A percentile compares a stretch with the other conserved stretches of the same genome.
Conservation (phyloP, 148 eudicot genomes). For the Silene uniflora region DNA sequence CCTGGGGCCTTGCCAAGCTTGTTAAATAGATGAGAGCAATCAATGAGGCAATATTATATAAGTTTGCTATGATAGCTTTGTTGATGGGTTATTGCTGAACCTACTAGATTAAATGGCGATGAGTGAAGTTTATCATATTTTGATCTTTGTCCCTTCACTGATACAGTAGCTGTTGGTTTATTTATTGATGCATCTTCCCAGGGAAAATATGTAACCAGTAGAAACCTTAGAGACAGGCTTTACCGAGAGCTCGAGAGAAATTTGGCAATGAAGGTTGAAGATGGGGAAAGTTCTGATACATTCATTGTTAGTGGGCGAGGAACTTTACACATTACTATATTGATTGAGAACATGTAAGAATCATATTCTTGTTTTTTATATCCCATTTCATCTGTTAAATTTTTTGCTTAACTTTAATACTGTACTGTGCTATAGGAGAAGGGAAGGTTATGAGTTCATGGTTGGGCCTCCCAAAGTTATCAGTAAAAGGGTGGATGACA, state of each 20-base stretch:
- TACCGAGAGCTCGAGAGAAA: constrained; percentile 92
- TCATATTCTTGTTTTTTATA: neutral
- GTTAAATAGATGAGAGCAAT: neutral
- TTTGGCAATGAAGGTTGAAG: constrained; percentile 99
- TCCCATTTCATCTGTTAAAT: neutral
- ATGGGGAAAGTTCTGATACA: constrained; percentile 95
- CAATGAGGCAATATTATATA: neutral
- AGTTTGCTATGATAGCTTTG: neutral
- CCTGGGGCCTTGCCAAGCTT: neutral
- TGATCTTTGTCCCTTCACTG: constrained; percentile 1
- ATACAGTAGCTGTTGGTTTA: neutral
- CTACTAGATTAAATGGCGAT: neutral
- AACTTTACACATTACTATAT: constrained; percentile 88
- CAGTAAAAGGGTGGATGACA: constrained; percentile 71
- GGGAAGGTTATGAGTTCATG: constrained; percentile 98
- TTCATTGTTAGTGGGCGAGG: constrained; percentile 96
- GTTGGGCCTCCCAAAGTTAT: constrained; percentile 99
- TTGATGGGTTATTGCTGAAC: neutral
- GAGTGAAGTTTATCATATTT: constrained; percentile 6
- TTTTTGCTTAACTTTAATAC: constrained; percentile 8
- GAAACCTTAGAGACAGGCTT: constrained; percentile 92
- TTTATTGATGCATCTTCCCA: constrained; percentile 23
- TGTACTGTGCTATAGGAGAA: constrained; percentile 53
- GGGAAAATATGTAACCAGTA: constrained; percentile 98
- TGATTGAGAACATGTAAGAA: constrained; percentile 96